Evolutionary conservation across 768 basidiomycete species (phyloP).

Genomic region (Pisolithus microcarpus): DNA sequence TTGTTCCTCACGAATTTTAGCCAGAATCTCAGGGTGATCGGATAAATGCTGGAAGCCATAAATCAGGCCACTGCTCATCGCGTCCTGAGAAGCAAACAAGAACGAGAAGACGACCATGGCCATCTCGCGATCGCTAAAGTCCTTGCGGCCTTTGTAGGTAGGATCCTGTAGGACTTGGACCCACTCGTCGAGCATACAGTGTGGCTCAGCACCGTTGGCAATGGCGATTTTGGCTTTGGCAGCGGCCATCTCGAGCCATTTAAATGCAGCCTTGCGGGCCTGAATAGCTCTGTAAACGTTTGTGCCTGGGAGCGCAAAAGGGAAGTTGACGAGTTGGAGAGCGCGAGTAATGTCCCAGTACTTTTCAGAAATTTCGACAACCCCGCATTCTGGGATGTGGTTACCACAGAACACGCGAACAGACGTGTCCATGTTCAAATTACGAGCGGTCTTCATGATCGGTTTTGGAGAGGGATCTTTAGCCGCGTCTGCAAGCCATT

Average conservation of each 20-base stretch:
- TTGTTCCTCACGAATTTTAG: constrained; percentile 89
- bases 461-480: constrained; percentile 42
- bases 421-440: constrained; percentile 96
- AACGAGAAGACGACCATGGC: constrained; percentile 96
- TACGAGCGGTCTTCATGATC: constrained; percentile 88
- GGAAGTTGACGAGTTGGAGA: constrained; percentile 98
- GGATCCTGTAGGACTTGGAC: constrained; percentile 63
- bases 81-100: constrained; percentile 94
- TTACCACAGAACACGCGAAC: constrained; percentile 91
- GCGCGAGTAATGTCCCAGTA: constrained; percentile 96
- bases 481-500: constrained; percentile 61
- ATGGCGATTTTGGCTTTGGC: constrained; percentile 73
- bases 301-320: constrained; percentile 88
- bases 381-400: constrained; percentile 78
- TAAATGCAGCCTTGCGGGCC: constrained; percentile 79
- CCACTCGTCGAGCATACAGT: constrained; percentile 94
- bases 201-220: constrained; percentile 69
- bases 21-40: constrained; percentile 82
- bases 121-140: constrained; percentile 93
- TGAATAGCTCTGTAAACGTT: constrained; percentile 93
- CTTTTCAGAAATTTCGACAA: constrained; percentile 78
- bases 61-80: constrained; percentile 95
- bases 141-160: constrained; percentile 63
- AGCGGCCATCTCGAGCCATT: constrained; percentile 75
- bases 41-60: constrained; percentile 95